A percentile compares a stretch with the other conserved stretches of the same genome.
Conservation (phyloP, 768 basidiomycete genomes). For the Dioszegia hungarica region DNA sequence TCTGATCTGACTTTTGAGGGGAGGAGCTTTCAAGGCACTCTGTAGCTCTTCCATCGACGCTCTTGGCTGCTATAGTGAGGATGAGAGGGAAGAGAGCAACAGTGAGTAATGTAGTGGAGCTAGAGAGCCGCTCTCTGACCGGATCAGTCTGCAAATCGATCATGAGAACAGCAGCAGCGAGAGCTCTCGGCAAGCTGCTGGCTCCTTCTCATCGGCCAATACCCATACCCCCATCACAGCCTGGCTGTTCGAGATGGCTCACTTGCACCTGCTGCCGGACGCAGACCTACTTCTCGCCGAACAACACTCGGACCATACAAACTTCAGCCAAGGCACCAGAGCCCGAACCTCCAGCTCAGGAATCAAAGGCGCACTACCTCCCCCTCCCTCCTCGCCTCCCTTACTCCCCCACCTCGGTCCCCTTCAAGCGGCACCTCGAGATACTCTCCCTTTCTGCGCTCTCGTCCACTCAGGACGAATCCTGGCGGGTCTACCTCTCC, state of each 20-base stretch:
- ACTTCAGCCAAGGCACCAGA: background rate
- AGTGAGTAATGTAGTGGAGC: too few species aligned
- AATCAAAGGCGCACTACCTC: slow-evolving; percentile 1
- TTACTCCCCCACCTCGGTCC: slow-evolving; percentile 23
- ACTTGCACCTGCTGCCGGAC: slow-evolving; percentile 20
- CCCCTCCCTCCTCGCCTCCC: slow-evolving; percentile 22
- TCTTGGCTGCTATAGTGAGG: too few species aligned
- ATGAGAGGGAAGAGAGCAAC: too few species aligned
- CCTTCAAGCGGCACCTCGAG: slow-evolving; percentile 36
- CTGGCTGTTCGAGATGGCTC: slow-evolving; percentile 33
- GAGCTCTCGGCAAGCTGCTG: background rate
- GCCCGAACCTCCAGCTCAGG: background rate
- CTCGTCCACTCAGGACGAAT: slow-evolving; percentile 21
- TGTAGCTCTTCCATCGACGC: too few species aligned
- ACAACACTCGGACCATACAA: background rate
- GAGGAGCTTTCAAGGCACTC: too few species aligned
- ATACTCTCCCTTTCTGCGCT: slow-evolving; percentile 25
- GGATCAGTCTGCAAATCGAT: too few species aligned
- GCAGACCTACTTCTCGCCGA: slow-evolving; percentile 4
- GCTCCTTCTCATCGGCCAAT: background rate
- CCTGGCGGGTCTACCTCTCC: slow-evolving; percentile 27
- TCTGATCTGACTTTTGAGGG: too few species aligned
- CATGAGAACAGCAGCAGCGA: background rate
- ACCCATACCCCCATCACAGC: slow-evolving; percentile 6
- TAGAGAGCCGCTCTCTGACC: too few species aligned